Base-by-base conservation (phyloP, 2,329 filamentous ascomycete genomes). In the Scytalidium lignicola region DNA sequence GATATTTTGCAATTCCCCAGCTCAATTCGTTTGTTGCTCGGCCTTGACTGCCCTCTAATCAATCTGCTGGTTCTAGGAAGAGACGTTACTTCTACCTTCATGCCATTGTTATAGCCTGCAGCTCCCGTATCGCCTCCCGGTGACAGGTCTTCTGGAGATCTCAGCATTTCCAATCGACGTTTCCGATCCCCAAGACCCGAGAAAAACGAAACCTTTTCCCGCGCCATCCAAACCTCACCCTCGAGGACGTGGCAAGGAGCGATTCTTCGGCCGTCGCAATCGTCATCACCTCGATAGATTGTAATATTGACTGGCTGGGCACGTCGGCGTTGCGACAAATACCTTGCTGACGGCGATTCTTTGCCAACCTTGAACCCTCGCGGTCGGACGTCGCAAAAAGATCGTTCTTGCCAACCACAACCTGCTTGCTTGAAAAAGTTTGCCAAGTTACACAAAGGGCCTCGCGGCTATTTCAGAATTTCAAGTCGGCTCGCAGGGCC, bases 361-460 rank as follows among this genome's bases (percentile, higher is more conserved):
- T 13, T 37, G 12, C 32, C 32, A 15, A 13, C 10, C 32, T 37
- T 26, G 5, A 10, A 6, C 23, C 23, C 23, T 13, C 32, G 32
- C 32, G 32, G 32, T 37, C 32, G 32, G 32, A 37, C 32, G 32
- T 37, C 32, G 32, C 32, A 37, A 17, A 37, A 17, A 37, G 32
- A n/a, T 15, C 32, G 32, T 37, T 37, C 13, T 37, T 37, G 15
- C 32, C 32, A 37, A 17, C 32, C 32, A 15, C 32, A 37, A 37
- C 32, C 32, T 37, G 32, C 32, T 37, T 37, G 12, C 32, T 20
- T 49, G 40, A 41, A 46, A 42, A 54, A 41, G 32, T 53, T 51
- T 48, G 40, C 53, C 40, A 44, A 55, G 47, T 56, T 46, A 48
- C 49, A 57, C 57, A 21, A 49, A 29, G 21, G 18, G 23, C 47